Percentiles rank a stretch among this genome's conserved stretches.
phyloP scores from a whole-genome alignment of 768 basidiomycete species.

The Leccinum obscurum region DNA sequence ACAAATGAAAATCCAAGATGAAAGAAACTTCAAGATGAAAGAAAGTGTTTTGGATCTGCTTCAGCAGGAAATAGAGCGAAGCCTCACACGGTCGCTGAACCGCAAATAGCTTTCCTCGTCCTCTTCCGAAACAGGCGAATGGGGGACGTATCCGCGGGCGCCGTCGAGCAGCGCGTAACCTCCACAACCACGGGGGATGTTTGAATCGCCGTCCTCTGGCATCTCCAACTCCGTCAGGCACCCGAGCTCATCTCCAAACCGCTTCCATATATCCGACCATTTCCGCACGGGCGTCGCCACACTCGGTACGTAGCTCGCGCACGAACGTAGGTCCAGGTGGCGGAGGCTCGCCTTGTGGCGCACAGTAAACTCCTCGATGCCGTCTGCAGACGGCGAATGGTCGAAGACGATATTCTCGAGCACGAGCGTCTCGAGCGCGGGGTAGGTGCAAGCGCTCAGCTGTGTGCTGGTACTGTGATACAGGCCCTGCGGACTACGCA shows the following conservation, averaged over 20 bases:
- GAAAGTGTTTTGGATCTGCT: background rate
- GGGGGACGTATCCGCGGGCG: slow-evolving; percentile 24
- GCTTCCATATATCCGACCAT: slow-evolving; percentile 32
- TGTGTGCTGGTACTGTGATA: slow-evolving; percentile 30
- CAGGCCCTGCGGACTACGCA: slow-evolving; percentile 30
- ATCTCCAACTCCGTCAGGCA: slow-evolving; percentile 25
- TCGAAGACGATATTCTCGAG: slow-evolving; percentile 34
- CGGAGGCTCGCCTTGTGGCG: slow-evolving; percentile 30
- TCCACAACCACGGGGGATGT: slow-evolving; percentile 1
- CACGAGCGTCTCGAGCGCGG: slow-evolving; percentile 27
- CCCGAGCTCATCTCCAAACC: slow-evolving; percentile 22
- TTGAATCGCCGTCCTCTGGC: background rate
- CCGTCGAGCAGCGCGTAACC: slow-evolving; percentile 28
- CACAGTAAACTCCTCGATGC: slow-evolving; percentile 32
- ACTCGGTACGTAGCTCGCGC: slow-evolving; percentile 27
- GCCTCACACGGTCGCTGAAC: slow-evolving; percentile 14
- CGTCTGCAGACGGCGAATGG: slow-evolving; percentile 17
- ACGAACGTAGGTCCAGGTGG: slow-evolving; percentile 26
- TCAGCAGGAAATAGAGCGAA: slow-evolving; percentile 4
- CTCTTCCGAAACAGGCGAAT: slow-evolving; percentile 13
- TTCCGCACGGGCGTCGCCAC: slow-evolving; percentile 17
- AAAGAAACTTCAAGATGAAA: background rate
- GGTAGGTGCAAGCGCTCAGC: slow-evolving; percentile 24
- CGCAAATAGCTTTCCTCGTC: slow-evolving; percentile 13
- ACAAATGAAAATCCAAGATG: background rate